A percentile compares a stretch with the other conserved stretches of the same genome.
phyloP scores from a whole-genome alignment of 164 flowering plant species.

The Liriodendron chinense region DNA sequence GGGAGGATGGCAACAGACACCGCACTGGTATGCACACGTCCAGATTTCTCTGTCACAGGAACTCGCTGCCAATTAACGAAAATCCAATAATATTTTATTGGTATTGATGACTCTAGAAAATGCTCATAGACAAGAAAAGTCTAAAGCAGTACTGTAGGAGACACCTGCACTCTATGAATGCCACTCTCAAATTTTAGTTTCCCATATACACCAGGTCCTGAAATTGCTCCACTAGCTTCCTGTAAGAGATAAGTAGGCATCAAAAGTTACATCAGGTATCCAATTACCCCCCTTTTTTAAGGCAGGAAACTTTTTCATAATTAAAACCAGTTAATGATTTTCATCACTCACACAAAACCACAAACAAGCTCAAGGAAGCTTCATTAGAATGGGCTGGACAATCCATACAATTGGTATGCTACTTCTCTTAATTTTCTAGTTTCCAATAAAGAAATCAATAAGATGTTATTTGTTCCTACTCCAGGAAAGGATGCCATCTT shows the following conservation, averaged over 20 bases:
- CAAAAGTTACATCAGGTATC: background rate
- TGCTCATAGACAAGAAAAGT: background rate
- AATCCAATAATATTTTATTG: background rate
- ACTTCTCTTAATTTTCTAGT: background rate
- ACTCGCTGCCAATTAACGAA: slow-evolving; percentile 58
- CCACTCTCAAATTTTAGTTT: slow-evolving; percentile 98
- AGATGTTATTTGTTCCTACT: background rate
- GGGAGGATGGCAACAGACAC: slow-evolving; percentile 98
- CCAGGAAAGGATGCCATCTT: background rate
- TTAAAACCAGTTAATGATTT: background rate
- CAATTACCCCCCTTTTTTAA: too few species aligned
- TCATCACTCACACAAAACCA: background rate
- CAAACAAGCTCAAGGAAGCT: background rate
- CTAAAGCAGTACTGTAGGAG: background rate
- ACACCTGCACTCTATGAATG: slow-evolving; percentile 94
- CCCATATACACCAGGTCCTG: slow-evolving; percentile 78
- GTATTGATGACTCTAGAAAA: background rate
- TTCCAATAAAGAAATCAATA: background rate
- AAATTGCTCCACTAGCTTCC: slow-evolving; percentile 95
- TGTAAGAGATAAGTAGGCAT: slow-evolving; percentile 20
- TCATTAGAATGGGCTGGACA: too few species aligned
- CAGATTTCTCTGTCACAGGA: slow-evolving; percentile 93
- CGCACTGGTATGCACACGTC: slow-evolving; percentile 97
- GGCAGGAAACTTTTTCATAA: too few species aligned
- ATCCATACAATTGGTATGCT: background rate